These are phyloP conservation scores for Globisporangium polare DNA, from an alignment of 352 stramenopile genomes.

Conservation along the genomic window DNA sequence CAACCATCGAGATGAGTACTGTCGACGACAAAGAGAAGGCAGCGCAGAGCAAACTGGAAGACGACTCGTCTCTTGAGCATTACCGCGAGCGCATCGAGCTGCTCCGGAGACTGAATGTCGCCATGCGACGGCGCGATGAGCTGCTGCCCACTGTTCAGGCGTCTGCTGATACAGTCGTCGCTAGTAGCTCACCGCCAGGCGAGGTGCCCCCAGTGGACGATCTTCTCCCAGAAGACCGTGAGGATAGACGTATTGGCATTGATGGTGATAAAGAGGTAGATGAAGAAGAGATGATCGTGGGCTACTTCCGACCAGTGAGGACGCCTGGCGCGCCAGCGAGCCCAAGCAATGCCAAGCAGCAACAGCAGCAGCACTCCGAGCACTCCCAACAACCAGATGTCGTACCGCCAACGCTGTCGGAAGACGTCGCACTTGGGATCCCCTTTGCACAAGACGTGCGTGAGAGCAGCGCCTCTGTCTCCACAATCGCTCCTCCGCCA, in stretches of 20 bases:
- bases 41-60: background rate
- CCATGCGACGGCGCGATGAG: slow-evolving; percentile 24
- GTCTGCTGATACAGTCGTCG: background rate
- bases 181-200: background rate
- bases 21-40: background rate
- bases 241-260: background rate
- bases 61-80: slow-evolving; percentile 18
- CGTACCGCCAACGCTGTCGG: background rate
- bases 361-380: background rate
- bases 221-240: too few species aligned
- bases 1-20: background rate
- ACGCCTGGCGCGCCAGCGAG: background rate
- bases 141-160: background rate
- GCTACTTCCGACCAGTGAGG: slow-evolving; percentile 27
- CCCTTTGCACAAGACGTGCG: slow-evolving; percentile 4
- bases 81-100: slow-evolving; percentile 32
- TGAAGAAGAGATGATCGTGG: slow-evolving; percentile 33
- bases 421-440: slow-evolving; percentile 7
- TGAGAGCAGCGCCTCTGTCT: slow-evolving; percentile 3
- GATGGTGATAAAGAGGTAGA: background rate
- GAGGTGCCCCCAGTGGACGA: background rate
- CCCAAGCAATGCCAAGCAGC: background rate
- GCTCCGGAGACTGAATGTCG: slow-evolving; percentile 32
- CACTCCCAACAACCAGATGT: background rate
- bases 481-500: background rate